A percentile compares a stretch with the other conserved stretches of the same genome.
Conservation (phyloP, 1,284 basidiomycete species). For the Mycena citricolor region DNA sequence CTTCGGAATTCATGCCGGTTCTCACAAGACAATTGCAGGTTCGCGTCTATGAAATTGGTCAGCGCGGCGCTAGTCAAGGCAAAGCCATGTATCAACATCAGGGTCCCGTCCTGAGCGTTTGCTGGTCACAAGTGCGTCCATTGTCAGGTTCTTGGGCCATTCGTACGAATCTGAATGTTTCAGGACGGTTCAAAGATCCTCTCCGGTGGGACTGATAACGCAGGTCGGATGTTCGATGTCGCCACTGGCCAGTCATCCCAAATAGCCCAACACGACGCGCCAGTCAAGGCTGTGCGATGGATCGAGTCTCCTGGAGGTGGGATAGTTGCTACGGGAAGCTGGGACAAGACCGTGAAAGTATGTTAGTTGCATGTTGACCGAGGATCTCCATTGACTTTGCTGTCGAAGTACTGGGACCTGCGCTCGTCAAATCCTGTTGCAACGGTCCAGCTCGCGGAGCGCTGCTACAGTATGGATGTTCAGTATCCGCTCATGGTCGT, state of each 20-base stretch:
- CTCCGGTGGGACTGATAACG: slow-evolving; percentile 85
- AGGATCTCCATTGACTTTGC: too few relatives aligned
- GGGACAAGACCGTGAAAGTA: slow-evolving; percentile 91
- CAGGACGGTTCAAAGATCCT: slow-evolving; percentile 82
- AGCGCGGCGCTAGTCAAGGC: slow-evolving; percentile 62
- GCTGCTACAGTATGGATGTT: slow-evolving; percentile 88
- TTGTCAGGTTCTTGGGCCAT: background rate
- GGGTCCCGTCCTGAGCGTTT: slow-evolving; percentile 78
- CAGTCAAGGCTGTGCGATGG: slow-evolving; percentile 77
- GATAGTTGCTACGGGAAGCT: slow-evolving; percentile 83
- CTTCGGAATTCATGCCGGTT: slow-evolving; percentile 1
- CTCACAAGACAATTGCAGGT: slow-evolving; percentile 37
- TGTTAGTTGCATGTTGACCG: slow-evolving; percentile 7
- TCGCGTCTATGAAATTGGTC: slow-evolving; percentile 61
- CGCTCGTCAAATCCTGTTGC: slow-evolving; percentile 73
- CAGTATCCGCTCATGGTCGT: slow-evolving; percentile 88
- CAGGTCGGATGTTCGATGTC: slow-evolving; percentile 80
- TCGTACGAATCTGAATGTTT: too few relatives aligned
- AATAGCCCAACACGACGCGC: slow-evolving; percentile 83
- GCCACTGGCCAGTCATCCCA: slow-evolving; percentile 69
- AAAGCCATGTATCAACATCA: slow-evolving; percentile 86
- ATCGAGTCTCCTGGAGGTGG: slow-evolving; percentile 68
- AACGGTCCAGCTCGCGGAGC: slow-evolving; percentile 80
- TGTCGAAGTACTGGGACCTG: slow-evolving; percentile 87
- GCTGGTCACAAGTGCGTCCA: slow-evolving; percentile 70